Evolutionary conservation across 2,329 filamentous ascomycete species (phyloP), one percentile per base, ranked within the genome.

Genomic region (Tolypocladium inflatum): DNA sequence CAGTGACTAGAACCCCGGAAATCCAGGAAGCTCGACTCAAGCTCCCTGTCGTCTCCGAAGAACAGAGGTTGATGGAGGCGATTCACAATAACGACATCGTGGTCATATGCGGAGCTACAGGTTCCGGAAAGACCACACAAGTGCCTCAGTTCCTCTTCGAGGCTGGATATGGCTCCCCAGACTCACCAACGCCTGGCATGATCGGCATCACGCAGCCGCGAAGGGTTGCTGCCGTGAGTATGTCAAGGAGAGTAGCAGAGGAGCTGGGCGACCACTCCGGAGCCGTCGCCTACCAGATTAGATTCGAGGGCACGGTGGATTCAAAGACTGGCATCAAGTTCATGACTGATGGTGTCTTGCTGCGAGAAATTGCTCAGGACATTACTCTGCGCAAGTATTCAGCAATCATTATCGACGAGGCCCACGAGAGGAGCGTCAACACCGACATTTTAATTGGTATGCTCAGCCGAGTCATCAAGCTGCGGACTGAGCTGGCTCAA

Each of bases 381-480:
- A 91, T 97, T 67, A 81, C 90, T 0, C 75, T 99, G 51, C 84
- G 82, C 55, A 95, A 95, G 65, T 99, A 99, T 72, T 97, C 93
- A 0, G 89, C 89, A 17, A 89, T 99, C 56, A 84, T 99, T 54
- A 93, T 99, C 60, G 94, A 99, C 67, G 94, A 99, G 73, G 94
- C 94, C 1, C 94, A 99, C 76, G 94, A 99, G 71, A 85, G 95
- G 66, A 97, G 91, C 67, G 90, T 97, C 66, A 97, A 99, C 68
- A 99, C 95, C 0, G 95, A 99, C 70, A 95, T 99, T 45, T 76
- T 99, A n/a, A 92, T 99, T 63, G 94, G 94, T 55, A 95, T 99
- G 85, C 84, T 97, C 19, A 97, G 92, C 68, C 85, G 93, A 67
- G 91, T 97, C 39, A 90, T 97, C 54, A 90, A 91, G 64, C 76